Percentiles rank a stretch among this genome's conserved stretches.
These are phyloP conservation scores for Solanum habrochaites DNA, from an alignment of 257 asterid genomes.

Conservation along the genomic window DNA sequence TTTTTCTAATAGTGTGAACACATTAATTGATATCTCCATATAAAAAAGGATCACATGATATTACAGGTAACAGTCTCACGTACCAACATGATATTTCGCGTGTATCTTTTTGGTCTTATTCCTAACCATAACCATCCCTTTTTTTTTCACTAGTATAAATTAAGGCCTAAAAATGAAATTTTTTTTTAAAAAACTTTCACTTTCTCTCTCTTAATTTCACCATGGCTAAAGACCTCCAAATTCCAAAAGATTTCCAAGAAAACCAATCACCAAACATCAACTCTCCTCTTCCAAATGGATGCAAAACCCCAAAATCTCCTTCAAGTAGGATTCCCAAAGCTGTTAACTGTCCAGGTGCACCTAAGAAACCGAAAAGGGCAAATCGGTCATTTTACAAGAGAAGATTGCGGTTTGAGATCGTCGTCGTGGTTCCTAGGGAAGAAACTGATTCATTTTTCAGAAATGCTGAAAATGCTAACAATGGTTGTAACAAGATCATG, in stretches of 20 bases:
- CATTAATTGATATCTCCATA: not conserved
- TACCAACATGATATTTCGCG: not conserved
- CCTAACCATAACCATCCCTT: not conserved
- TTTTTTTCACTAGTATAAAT: not conserved
- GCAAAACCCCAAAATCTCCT: conserved; percentile 43
- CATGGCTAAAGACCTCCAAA: conserved; percentile 42
- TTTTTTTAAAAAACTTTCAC: not conserved
- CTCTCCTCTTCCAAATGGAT: conserved; percentile 7
- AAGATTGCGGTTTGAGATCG: conserved; percentile 9
- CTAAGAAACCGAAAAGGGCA: conserved; percentile 31
- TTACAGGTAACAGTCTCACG: not conserved
- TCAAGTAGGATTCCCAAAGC: conserved; percentile 28
- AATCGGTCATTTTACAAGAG: conserved; percentile 31
- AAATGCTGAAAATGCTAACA: not conserved
- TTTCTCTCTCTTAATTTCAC: not conserved
- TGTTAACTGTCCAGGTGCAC: conserved; percentile 51
- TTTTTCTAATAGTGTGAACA: not conserved
- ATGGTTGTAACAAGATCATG: not conserved
- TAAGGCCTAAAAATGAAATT: not conserved
- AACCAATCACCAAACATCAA: not conserved
- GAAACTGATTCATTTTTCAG: conserved; percentile 37
- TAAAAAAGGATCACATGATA: not conserved
- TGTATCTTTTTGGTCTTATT: not conserved
- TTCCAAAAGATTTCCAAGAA: conserved; percentile 6
- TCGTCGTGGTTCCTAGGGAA: conserved; percentile 14